Evolutionary conservation across 1,284 basidiomycete genomes (phyloP).

Genomic region (Apiotrichum akiyoshidainum): DNA sequence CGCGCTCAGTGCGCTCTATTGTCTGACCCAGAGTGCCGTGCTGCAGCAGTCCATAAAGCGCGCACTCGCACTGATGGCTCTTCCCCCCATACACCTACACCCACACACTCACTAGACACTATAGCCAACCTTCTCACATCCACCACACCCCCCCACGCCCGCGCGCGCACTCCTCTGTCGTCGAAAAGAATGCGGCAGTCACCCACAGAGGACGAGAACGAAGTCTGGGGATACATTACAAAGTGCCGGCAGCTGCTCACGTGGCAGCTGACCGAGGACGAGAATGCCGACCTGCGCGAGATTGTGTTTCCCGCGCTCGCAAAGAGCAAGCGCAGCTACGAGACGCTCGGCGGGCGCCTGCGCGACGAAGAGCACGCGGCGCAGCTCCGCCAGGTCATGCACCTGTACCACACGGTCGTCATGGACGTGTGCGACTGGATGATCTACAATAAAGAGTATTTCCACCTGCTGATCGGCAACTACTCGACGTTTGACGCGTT

Average conservation of each 20-base stretch:
- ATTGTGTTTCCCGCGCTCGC: slow-evolving; percentile 11
- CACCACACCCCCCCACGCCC: too few species aligned
- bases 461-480: slow-evolving; percentile 12
- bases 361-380: neutral
- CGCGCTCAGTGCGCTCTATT: too few species aligned
- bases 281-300: slow-evolving; percentile 12
- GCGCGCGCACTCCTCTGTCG: too few species aligned
- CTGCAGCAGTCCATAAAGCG: too few species aligned
- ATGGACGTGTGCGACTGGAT: slow-evolving; percentile 18
- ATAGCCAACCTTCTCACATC: too few species aligned
- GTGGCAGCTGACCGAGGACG: slow-evolving; percentile 8
- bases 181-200: neutral
- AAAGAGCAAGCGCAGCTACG: neutral
- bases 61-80: too few species aligned
- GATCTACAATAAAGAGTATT: slow-evolving; percentile 12
- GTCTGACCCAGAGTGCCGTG: too few species aligned
- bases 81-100: too few species aligned
- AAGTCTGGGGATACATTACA: slow-evolving; percentile 13
- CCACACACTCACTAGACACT: too few species aligned
- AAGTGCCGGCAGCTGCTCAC: slow-evolving; percentile 16
- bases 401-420: slow-evolving; percentile 15
- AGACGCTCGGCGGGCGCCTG: slow-evolving; percentile 1
- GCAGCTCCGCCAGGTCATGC: slow-evolving; percentile 11
- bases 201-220: slow-evolving; percentile 6
- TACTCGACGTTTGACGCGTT: slow-evolving; percentile 7